Percentiles rank a stretch among this genome's conserved stretches.
Evolutionary conservation across 2,329 filamentous ascomycete genomes (phyloP).

Genomic region (Rugonectria rugulosa): DNA sequence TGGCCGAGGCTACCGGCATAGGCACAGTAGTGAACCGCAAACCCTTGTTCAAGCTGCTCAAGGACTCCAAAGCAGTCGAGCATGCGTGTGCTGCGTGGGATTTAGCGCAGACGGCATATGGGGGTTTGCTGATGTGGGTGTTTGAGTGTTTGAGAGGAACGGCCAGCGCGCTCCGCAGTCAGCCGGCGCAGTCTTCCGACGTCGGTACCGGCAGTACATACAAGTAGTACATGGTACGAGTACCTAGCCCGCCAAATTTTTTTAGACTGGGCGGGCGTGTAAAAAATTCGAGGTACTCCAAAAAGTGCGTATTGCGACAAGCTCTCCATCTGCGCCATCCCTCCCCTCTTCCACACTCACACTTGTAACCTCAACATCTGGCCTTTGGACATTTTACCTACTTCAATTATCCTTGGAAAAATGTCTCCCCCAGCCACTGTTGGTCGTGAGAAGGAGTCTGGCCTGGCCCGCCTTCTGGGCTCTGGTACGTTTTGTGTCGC

Average conservation of each 20-base stretch:
- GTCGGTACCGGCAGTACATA: conserved; percentile 33
- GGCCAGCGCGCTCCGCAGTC: conserved; percentile 19
- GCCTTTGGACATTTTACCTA: neutral
- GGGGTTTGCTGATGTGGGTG: neutral
- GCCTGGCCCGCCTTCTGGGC: conserved; percentile 84
- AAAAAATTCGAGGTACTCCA: neutral
- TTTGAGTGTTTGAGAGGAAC: neutral
- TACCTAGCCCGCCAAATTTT: conserved; percentile 38
- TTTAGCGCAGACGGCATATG: conserved; percentile 5
- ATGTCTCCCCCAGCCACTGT: conserved; percentile 67
- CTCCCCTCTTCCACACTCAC: conserved; percentile 5
- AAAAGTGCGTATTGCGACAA: conserved; percentile 11
- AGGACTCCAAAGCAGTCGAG: neutral
- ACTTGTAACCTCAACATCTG: conserved; percentile 1
- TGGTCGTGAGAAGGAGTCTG: conserved; percentile 80
- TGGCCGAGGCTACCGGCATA: neutral
- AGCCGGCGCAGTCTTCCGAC: conserved; percentile 35
- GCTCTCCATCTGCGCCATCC: conserved; percentile 2
- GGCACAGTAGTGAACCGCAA: conserved; percentile 6
- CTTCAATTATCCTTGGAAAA: conserved; percentile 33
- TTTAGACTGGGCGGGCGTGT: neutral
- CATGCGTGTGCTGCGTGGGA: neutral
- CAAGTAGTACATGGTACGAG: conserved; percentile 12
- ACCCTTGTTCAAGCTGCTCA: neutral
- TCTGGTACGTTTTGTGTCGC: conserved; percentile 69